Conservation (phyloP, 352 stramenopile species). For the Phytophthora palmivora region DNA sequence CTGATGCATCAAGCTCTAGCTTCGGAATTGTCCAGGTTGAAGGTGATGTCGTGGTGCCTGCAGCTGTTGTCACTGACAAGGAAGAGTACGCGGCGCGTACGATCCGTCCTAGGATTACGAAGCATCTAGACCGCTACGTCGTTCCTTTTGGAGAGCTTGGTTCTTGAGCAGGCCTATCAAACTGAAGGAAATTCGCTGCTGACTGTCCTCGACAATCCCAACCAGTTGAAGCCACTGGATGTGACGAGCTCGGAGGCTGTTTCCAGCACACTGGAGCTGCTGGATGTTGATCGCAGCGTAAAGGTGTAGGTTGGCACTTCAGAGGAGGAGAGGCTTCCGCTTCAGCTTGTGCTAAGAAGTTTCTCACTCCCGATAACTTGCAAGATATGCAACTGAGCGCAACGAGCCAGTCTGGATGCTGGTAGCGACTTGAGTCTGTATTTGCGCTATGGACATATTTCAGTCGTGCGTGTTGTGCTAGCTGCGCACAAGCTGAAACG, state of each 20-base stretch:
- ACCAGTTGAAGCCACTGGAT: conserved; percentile 47
- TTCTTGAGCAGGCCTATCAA: conserved; percentile 35
- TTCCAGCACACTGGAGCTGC: conserved; percentile 41
- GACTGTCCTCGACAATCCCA: conserved; percentile 14
- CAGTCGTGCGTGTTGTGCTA: conserved; percentile 70
- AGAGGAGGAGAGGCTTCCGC: conserved; percentile 74
- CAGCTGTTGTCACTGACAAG: conserved; percentile 92
- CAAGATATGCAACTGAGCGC: conserved; percentile 73
- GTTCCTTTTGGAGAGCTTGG: conserved; percentile 52
- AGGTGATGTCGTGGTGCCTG: conserved; percentile 97
- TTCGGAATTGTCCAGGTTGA: conserved; percentile 95
- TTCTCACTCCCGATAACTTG: conserved; percentile 82
- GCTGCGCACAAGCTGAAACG: conserved; percentile 72
- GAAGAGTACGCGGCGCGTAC: conserved; percentile 98
- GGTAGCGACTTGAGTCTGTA: conserved; percentile 95
- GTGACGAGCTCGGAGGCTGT: conserved; percentile 45
- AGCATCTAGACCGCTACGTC: conserved; percentile 90
- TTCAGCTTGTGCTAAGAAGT: conserved; percentile 81
- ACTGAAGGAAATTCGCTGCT: conserved; percentile 43
- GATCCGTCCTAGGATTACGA: conserved; percentile 97
- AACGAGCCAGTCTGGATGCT: conserved; percentile 96
- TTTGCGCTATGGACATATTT: conserved; percentile 94
- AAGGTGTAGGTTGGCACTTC: conserved; percentile 58
- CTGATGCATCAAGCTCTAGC: conserved; percentile 1
- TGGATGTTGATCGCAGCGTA: conserved; percentile 76